Base-by-base conservation (phyloP, 768 basidiomycete species). In the Podaxis carcinomalis region DNA sequence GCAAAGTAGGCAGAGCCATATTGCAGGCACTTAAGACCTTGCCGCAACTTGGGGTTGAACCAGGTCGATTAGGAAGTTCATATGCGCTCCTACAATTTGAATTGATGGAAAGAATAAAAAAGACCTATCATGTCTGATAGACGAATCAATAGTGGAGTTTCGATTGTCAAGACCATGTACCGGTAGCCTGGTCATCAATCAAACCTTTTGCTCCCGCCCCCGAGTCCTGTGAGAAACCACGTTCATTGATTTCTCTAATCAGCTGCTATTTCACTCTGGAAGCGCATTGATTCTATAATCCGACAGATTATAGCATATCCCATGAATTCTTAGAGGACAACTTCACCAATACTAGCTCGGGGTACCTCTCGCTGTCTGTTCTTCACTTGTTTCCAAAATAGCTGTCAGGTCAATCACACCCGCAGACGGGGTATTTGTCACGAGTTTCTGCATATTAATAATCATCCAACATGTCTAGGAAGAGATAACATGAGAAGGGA, bases 391-490 rank as follows among this genome's bases (percentile, higher is more conserved):
- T 16, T 42, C 57, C 9, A 59, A 5, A 32, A 59, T 7, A 28
- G 36, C 35, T 3, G 49, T 59, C 7, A 59, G 19, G 21, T 40
- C 49, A 7, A 59, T n/a, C 19, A 44, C 9, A 6, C 39, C 23
- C 6, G 21, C 10, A 19, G 47, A 27, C 1, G 44, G 36, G 21
- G 39, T 13, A 9, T 28, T 5, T 3, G 5, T n/a, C 6, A 25
- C 14, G 27, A 59, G 49, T n/a, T 28, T 50, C n/a, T 51, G 49
- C 49, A 59, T 37, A 27, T 59, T 51, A 23, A 59, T 28, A 16
- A 51, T 32, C n/a, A 52, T 52, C n/a, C 50, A 23, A 13, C 39
- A 59, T 21, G 51, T 23, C 58, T 59, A 32, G 10, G 37, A n/a
- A 25, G 28, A 52, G 19, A 47, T 32, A 32, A 51, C 39, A n/a